Base-by-base conservation (phyloP, 768 basidiomycete genomes). In the Pisolithus tinctorius region DNA sequence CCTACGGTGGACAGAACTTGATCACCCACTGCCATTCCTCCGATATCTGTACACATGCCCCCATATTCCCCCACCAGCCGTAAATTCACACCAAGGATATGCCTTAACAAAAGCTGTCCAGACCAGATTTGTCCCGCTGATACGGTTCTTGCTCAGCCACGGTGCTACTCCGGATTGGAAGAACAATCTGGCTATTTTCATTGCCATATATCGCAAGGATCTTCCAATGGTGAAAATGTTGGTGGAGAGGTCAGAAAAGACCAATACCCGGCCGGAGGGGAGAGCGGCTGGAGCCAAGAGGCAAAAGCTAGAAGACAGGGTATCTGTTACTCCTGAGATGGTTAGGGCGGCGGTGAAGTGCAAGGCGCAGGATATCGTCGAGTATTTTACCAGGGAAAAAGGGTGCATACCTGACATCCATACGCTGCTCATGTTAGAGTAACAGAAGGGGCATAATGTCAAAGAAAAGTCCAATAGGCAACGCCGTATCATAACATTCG, bases 61-160 rank as follows among this genome's bases (percentile, higher is more conserved):
- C 6, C 67, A 61, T 7, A 62, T 76, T 16, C 58, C 74, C 20
- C 50, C 59, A 1, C 77, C 82, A 1, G 70, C 83, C 29, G 61
- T 76, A 11, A 81, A 94, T 64, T 79, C 87, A 7, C 75, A 88
- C 64, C 74, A 79, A 3, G 94, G 93, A 1, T 96, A 93, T 61
- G 84, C 86, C 0, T 80, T 96, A 38, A 82, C 82, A 14, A 83
- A 80, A 56, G 91, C 93, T 1, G 88, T 92, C 1, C 74, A 83
- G 36, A 81, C 78, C 0, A 71, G 72, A 20, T 84, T 84, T 55
- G 49, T 74, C 1, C 81, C 83, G 3, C 78, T 96, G 7, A 72
- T 93, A 1, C 70, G 66, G 23, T 84, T 89, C 57, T 74, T 97
- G 14, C 80, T 96, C 45, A 70, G 72, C 3, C 71, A 82, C 17